Evolutionary conservation across 2,329 filamentous ascomycete genomes (phyloP).

Genomic region (Stemphylium beticola): DNA sequence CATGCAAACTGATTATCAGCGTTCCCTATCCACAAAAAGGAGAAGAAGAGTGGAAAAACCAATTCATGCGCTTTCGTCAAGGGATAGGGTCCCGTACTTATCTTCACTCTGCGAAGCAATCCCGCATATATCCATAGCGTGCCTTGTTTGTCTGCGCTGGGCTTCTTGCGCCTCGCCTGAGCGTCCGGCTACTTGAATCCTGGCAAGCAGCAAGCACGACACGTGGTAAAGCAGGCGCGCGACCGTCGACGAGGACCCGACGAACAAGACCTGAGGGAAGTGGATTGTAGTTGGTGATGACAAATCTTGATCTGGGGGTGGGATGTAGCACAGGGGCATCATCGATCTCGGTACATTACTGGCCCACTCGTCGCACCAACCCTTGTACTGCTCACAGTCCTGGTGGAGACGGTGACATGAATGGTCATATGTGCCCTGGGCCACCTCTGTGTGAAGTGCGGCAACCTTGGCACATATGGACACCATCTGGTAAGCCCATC

Average conservation of each 20-base stretch:
- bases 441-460: no score
- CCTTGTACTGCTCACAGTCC: no score
- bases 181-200: not conserved
- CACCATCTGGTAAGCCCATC: no score
- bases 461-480: no score
- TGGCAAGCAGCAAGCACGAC: not conserved
- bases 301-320: no score
- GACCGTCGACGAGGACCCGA: not conserved
- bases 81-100: not conserved
- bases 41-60: not conserved
- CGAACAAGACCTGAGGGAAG: not conserved
- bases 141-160: not conserved
- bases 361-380: no score
- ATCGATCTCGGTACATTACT: no score
- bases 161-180: not conserved
- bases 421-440: no score
- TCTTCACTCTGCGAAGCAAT: not conserved
- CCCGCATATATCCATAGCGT: not conserved
- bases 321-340: no score
- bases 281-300: not conserved
- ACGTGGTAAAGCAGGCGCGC: not conserved
- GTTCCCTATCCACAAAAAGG: not conserved
- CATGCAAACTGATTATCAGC: not conserved
- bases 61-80: not conserved
- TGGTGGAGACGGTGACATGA: no score